A percentile compares a stretch with the other conserved stretches of the same genome.
phyloP scores from a whole-genome alignment of 2,329 filamentous ascomycete genomes.

The Penicillium sp. region DNA sequence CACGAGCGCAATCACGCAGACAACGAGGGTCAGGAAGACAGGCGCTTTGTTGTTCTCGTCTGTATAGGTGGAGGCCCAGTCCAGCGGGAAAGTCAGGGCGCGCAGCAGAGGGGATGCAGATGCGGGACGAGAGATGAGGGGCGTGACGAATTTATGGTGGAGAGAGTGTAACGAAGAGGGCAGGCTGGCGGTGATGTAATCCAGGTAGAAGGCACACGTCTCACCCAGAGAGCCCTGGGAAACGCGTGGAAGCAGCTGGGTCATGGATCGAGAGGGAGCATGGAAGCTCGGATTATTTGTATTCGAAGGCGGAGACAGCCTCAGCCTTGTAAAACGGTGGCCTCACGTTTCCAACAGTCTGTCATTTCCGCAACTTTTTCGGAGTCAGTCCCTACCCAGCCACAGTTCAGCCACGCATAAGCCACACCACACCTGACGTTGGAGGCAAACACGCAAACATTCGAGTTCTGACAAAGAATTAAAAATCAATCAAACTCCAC shows the following conservation, averaged over 20 bases:
- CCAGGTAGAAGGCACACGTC: slow-evolving; percentile 46
- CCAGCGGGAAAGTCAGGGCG: slow-evolving; percentile 29
- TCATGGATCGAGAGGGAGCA: slow-evolving; percentile 42
- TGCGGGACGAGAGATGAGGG: slow-evolving; percentile 21
- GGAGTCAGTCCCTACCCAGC: slow-evolving; percentile 3
- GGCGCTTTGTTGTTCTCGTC: slow-evolving; percentile 29
- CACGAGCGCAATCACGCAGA: slow-evolving; percentile 35
- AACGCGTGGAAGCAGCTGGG: slow-evolving; percentile 42
- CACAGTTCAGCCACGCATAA: slow-evolving; percentile 12
- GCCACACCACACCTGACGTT: background rate
- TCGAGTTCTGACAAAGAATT: background rate
- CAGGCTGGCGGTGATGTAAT: slow-evolving; percentile 38
- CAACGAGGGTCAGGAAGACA: slow-evolving; percentile 32
- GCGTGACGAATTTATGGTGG: slow-evolving; percentile 34
- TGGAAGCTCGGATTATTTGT: slow-evolving; percentile 21
- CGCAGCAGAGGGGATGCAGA: slow-evolving; percentile 28
- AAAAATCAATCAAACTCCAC: background rate
- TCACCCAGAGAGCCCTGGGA: slow-evolving; percentile 46
- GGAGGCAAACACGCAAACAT: background rate
- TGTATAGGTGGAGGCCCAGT: slow-evolving; percentile 23
- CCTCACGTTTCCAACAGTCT: slow-evolving; percentile 12
- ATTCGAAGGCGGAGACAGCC: slow-evolving; percentile 22
- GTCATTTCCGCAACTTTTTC: background rate
- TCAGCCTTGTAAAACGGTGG: slow-evolving; percentile 12
- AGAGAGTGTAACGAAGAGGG: slow-evolving; percentile 39